phyloP scores from a whole-genome alignment of 2,329 filamentous ascomycete species.

The Botrytis elliptica region DNA sequence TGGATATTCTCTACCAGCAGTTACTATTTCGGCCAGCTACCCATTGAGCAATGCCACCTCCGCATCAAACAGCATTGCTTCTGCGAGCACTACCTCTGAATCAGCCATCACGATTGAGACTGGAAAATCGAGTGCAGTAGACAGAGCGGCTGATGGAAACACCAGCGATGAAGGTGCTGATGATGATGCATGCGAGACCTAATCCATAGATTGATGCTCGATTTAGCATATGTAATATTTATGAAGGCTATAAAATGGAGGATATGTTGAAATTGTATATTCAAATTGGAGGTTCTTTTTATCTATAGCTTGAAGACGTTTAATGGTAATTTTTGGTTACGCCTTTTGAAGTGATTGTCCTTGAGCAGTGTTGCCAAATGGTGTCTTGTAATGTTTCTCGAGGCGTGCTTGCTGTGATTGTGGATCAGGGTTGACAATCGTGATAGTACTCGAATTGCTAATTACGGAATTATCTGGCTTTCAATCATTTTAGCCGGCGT shows the following conservation, averaged over 20 bases:
- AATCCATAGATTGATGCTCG: neutral
- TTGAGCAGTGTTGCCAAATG: accelerated
- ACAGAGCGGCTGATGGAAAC: neutral
- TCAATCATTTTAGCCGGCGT: too few species aligned
- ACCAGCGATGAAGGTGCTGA: neutral
- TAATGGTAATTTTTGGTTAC: neutral
- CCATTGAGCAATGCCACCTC: neutral
- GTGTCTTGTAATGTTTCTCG: too few species aligned
- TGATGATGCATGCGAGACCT: neutral
- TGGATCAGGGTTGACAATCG: too few species aligned
- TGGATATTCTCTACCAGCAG: neutral
- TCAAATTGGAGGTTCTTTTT: neutral
- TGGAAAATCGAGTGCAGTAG: neutral
- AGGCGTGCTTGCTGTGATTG: too few species aligned
- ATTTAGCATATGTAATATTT: neutral
- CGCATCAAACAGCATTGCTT: neutral
- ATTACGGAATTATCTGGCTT: too few species aligned
- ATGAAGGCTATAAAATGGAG: neutral
- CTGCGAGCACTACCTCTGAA: too few species aligned
- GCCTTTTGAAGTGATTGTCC: neutral
- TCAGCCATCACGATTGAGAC: neutral
- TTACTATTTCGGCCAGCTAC: neutral
- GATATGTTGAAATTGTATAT: neutral
- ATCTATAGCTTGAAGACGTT: neutral
- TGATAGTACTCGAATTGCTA: too few species aligned